phyloP scores from a whole-genome alignment of 108 stramenopile genomes.

The Cylindrotheca fusiformis region DNA sequence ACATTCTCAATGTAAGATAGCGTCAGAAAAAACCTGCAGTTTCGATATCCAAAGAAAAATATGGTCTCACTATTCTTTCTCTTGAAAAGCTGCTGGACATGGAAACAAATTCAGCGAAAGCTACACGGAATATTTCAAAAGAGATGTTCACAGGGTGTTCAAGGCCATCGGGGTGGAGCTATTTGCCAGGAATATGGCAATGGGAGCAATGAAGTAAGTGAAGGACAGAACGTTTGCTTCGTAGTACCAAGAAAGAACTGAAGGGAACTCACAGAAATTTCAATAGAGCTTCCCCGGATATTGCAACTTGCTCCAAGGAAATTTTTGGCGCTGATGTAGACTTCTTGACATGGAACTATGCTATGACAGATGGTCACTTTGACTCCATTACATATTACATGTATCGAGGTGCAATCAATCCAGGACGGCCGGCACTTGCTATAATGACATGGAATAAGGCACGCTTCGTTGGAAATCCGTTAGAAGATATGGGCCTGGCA shows the following conservation, averaged over 20 bases:
- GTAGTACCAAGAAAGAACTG: too few species aligned
- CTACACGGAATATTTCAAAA: slow-evolving; percentile 61
- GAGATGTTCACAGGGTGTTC: slow-evolving; percentile 42
- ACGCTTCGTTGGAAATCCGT: background rate
- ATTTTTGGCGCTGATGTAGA: background rate
- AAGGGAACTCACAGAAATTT: too few species aligned
- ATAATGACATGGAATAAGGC: background rate
- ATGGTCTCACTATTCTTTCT: too few species aligned
- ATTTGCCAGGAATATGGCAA: slow-evolving; percentile 61
- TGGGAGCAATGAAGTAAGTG: slow-evolving; percentile 52
- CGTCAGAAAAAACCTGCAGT: too few species aligned
- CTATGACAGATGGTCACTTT: background rate
- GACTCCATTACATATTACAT: background rate
- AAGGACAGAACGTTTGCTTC: background rate
- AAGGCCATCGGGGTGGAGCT: slow-evolving; percentile 58
- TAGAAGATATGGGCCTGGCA: background rate
- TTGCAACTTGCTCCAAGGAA: background rate
- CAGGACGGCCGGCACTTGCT: slow-evolving; percentile 6
- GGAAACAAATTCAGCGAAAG: slow-evolving; percentile 70
- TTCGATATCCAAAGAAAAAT: too few species aligned
- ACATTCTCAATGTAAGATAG: too few species aligned
- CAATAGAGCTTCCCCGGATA: background rate
- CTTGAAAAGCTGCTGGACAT: slow-evolving; percentile 81
- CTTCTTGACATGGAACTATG: background rate
- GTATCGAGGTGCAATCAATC: background rate